phyloP scores from a whole-genome alignment of 2,329 filamentous ascomycete genomes.

The Orbilia oligospora region DNA sequence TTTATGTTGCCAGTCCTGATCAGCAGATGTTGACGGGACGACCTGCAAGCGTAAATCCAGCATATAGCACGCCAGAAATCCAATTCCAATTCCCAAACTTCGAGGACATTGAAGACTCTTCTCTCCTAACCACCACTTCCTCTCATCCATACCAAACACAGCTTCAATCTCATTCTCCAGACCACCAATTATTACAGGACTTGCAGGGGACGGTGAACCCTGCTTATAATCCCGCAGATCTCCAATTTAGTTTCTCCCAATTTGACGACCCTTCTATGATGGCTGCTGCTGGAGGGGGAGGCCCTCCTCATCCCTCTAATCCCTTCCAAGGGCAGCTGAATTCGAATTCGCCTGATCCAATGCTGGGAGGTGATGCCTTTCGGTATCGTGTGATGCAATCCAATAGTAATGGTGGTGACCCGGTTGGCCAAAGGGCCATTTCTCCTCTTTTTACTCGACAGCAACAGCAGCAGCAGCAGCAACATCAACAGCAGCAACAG shows the following conservation, averaged over 20 bases:
- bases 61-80: conserved; percentile 54
- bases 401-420: conserved; percentile 30
- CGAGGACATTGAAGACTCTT: conserved; percentile 45
- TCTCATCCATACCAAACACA: conserved; percentile 52
- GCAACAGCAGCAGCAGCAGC: conserved; percentile 25
- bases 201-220: conserved; percentile 49
- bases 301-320: conserved; percentile 39
- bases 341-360: conserved; percentile 58
- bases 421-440: conserved; percentile 45
- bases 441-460: conserved; percentile 45
- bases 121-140: conserved; percentile 22
- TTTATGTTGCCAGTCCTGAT: conserved; percentile 55
- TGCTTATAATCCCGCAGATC: conserved; percentile 42
- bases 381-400: conserved; percentile 50
- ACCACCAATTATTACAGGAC: conserved; percentile 54
- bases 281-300: conserved; percentile 18
- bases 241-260: conserved; percentile 49
- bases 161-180: conserved; percentile 48
- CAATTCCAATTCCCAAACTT: conserved; percentile 52
- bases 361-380: conserved; percentile 54
- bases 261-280: conserved; percentile 54
- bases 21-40: conserved; percentile 54
- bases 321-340: conserved; percentile 58
- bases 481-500: conserved; percentile 1
- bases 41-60: conserved; percentile 52